Conservation (phyloP, 768 basidiomycete genomes). For the Mycena kentingensis region DNA sequence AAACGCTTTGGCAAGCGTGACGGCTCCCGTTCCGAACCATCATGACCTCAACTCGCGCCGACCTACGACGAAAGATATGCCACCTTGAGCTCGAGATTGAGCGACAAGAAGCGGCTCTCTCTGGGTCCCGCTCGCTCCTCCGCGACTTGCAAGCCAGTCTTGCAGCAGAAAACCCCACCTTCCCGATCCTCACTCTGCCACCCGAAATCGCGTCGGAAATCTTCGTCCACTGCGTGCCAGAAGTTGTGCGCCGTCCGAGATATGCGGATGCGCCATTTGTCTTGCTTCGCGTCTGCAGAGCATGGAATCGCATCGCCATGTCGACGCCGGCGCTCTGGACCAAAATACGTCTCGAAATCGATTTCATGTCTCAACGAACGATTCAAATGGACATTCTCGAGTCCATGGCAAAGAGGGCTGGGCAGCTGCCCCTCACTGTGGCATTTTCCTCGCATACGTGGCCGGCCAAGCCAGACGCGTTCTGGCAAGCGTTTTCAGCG, state of each 20-base stretch:
- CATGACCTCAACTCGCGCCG: too few relatives aligned
- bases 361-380: too few relatives aligned
- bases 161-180: too few relatives aligned
- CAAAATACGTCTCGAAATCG: background rate
- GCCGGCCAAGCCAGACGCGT: background rate
- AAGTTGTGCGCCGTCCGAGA: background rate
- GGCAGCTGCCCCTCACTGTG: too few relatives aligned
- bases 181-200: background rate
- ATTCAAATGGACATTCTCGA: too few relatives aligned
- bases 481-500: background rate
- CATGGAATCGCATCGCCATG: constrained; percentile 10
- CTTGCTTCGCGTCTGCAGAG: constrained; percentile 1
- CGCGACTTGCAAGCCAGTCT: too few relatives aligned
- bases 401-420: background rate
- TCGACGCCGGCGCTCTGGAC: constrained; percentile 7
- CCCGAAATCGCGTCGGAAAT: background rate
- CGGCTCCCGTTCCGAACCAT: too few relatives aligned
- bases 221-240: background rate
- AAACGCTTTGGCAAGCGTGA: too few relatives aligned
- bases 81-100: too few relatives aligned
- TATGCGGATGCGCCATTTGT: background rate
- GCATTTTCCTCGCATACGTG: background rate
- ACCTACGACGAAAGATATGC: too few relatives aligned
- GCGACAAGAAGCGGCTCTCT: too few relatives aligned
- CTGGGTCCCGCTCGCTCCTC: too few relatives aligned